phyloP scores from a whole-genome alignment of 768 basidiomycete species.

The Leccinum pellstonianum region DNA sequence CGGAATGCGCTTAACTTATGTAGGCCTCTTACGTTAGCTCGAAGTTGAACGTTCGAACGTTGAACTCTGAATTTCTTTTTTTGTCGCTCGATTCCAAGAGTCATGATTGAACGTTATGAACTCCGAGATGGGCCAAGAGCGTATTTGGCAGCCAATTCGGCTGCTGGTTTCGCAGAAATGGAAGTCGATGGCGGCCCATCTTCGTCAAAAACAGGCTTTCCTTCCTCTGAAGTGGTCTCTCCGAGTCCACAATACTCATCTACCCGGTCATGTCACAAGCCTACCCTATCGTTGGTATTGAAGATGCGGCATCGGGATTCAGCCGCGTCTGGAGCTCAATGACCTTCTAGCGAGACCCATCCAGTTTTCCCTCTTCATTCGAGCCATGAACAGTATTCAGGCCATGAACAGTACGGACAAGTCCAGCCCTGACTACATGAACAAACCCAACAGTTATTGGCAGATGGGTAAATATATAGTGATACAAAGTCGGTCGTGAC shows the following conservation, averaged over 20 bases:
- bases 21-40: too few relatives aligned
- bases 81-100: too few relatives aligned
- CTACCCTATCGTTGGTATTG: constrained; percentile 10
- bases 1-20: too few relatives aligned
- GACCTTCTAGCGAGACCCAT: constrained; percentile 14
- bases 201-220: not conserved
- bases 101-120: too few relatives aligned
- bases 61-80: too few relatives aligned
- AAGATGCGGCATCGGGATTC: constrained; percentile 10
- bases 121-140: too few relatives aligned
- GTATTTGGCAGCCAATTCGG: too few relatives aligned
- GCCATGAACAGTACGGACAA: constrained; percentile 2
- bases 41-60: too few relatives aligned
- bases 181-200: too few relatives aligned
- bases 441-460: constrained; percentile 24
- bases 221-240: not conserved
- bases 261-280: constrained; percentile 10
- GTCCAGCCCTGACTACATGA: constrained; percentile 3
- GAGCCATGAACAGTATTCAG: constrained; percentile 5
- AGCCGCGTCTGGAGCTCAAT: constrained; percentile 19
- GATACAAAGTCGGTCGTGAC: not conserved
- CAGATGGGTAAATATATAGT: constrained; percentile 12
- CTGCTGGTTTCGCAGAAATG: not conserved
- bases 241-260: not conserved
- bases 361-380: constrained; percentile 23